phyloP scores from a whole-genome alignment of 2,329 filamentous ascomycete genomes.

The Penicillium sp. region DNA sequence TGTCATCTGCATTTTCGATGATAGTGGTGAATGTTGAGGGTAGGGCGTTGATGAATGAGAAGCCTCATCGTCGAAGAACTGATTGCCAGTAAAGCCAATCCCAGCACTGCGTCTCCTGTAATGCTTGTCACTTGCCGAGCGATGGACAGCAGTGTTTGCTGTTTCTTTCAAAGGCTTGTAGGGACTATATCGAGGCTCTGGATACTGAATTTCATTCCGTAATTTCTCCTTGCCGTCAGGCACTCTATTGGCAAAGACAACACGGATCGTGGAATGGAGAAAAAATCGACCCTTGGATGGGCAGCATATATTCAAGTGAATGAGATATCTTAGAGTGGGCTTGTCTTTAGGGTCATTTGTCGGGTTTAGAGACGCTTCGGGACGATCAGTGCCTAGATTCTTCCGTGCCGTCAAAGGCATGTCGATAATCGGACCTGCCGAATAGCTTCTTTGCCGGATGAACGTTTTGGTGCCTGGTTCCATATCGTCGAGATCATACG shows the following conservation, averaged over 20 bases:
- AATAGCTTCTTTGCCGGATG: slow-evolving; percentile 89
- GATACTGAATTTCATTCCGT: slow-evolving; percentile 81
- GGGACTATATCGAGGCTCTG: slow-evolving; percentile 78
- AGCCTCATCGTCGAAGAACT: not conserved
- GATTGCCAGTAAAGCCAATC: slow-evolving; percentile 24
- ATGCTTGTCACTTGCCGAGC: slow-evolving; percentile 54
- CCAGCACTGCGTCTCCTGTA: slow-evolving; percentile 52
- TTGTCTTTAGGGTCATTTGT: slow-evolving; percentile 43
- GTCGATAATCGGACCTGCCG: slow-evolving; percentile 77
- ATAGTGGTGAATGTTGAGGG: slow-evolving; percentile 4
- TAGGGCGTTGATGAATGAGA: slow-evolving; percentile 2
- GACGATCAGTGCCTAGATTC: slow-evolving; percentile 49
- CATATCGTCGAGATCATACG: slow-evolving; percentile 91
- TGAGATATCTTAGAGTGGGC: slow-evolving; percentile 79
- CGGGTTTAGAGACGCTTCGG: slow-evolving; percentile 51
- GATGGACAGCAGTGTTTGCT: not conserved
- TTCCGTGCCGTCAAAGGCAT: slow-evolving; percentile 49
- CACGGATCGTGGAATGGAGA: slow-evolving; percentile 84
- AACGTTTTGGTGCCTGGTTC: slow-evolving; percentile 93
- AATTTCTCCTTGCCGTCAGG: slow-evolving; percentile 93
- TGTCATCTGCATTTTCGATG: not conserved
- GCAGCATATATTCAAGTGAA: slow-evolving; percentile 91
- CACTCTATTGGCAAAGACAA: slow-evolving; percentile 94
- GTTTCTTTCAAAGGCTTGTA: slow-evolving; percentile 62
- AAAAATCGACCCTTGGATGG: slow-evolving; percentile 79